Evolutionary conservation across 1,139 yeast species (phyloP).

Genomic region (Candida sanyaensis): DNA sequence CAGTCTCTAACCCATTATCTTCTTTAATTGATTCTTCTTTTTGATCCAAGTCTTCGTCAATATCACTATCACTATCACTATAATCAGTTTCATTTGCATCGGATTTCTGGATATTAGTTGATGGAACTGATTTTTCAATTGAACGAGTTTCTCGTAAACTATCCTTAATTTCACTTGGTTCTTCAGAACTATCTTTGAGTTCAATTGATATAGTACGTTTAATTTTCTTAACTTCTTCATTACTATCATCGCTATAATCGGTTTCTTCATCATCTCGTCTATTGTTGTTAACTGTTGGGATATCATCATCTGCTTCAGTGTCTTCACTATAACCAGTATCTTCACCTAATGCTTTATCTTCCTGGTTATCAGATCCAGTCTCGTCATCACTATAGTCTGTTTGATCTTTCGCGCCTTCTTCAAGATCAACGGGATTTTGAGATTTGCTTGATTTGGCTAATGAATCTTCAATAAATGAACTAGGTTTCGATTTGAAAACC

Average conservation of each 20-base stretch:
- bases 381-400: constrained; percentile 2
- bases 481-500: constrained; percentile 2
- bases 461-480: constrained; percentile 1
- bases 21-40: neutral
- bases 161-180: neutral
- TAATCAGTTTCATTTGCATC: neutral
- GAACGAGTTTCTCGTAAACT: neutral
- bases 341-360: neutral
- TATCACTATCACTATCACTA: neutral
- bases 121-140: neutral
- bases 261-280: neutral
- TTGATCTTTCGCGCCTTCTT: constrained; percentile 4
- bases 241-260: neutral
- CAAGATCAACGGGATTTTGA: neutral
- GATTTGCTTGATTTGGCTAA: neutral
- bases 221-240: neutral
- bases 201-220: neutral
- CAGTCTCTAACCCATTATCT: neutral
- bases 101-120: neutral
- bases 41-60: neutral
- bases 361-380: neutral
- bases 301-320: neutral
- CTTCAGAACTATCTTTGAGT: neutral
- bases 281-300: neutral
- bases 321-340: constrained; percentile 16